phyloP scores from a whole-genome alignment of 2,329 filamentous ascomycete genomes.

The Penicillium sp. region DNA sequence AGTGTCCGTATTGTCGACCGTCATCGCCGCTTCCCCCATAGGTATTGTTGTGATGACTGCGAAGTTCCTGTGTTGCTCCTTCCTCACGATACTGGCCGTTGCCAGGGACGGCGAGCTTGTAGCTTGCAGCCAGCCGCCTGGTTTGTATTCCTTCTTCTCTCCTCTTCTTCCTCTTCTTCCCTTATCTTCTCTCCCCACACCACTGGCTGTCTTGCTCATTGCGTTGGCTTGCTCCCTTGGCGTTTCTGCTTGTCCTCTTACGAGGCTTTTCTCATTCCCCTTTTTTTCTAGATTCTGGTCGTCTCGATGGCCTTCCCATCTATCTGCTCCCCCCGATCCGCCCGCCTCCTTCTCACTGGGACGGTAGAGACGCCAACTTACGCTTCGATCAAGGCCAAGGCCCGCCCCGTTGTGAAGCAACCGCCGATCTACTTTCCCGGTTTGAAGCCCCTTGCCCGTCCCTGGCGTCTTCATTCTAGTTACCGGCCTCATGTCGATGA shows the following conservation, averaged over 20 bases:
- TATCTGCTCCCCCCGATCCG: constrained; percentile 5
- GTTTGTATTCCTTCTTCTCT: neutral
- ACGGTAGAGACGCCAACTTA: neutral
- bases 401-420: neutral
- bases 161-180: neutral
- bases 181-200: neutral
- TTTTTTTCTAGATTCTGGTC: neutral
- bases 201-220: neutral
- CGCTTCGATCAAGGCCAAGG: neutral
- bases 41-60: neutral
- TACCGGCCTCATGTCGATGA: neutral
- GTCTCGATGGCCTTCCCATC: constrained; percentile 2
- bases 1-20: neutral
- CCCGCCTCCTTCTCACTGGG: constrained; percentile 4
- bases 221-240: neutral
- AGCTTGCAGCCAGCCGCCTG: neutral
- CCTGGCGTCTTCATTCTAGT: neutral
- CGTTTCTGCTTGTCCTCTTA: constrained; percentile 2
- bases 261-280: neutral
- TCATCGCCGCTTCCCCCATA: neutral
- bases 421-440: constrained; percentile 1
- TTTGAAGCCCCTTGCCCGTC: neutral
- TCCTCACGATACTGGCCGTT: neutral
- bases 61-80: neutral
- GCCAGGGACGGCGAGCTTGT: neutral